Evolutionary conservation across 2,329 filamentous ascomycete species (phyloP).

Genomic region (Fusarium piperis): DNA sequence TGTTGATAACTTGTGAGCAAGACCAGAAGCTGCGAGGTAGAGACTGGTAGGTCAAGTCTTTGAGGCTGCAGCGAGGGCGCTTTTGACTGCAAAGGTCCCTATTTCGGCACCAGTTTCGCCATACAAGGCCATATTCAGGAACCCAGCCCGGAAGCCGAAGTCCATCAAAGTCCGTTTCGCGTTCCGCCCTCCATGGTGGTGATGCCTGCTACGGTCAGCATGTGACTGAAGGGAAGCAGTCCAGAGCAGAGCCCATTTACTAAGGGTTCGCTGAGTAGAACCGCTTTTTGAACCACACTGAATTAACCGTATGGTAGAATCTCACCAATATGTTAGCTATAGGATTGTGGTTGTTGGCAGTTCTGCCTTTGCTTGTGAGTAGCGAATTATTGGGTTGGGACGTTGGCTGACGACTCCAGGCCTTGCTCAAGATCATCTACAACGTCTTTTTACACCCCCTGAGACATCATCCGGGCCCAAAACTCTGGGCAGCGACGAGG

Average conservation of each 20-base stretch:
- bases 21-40: neutral
- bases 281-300: neutral
- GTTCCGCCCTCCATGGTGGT: neutral
- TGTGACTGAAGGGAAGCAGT: neutral
- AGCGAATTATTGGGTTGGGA: fast-evolving
- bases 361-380: slow-evolving; percentile 1
- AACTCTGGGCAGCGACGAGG: slow-evolving; percentile 25
- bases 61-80: neutral
- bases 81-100: neutral
- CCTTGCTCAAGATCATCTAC: neutral
- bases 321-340: neutral
- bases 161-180: slow-evolving; percentile 28
- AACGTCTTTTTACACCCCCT: slow-evolving; percentile 28
- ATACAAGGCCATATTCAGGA: neutral
- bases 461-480: slow-evolving; percentile 20
- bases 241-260: neutral
- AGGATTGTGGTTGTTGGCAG: neutral
- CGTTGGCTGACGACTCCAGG: neutral
- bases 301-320: neutral
- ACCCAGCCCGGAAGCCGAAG: slow-evolving; percentile 24
- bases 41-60: neutral
- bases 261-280: fast-evolving
- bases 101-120: neutral
- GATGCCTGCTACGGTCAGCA: neutral
- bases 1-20: neutral